phyloP scores from a whole-genome alignment of 495 filamentous ascomycete species.

The Neurospora hispaniola region DNA sequence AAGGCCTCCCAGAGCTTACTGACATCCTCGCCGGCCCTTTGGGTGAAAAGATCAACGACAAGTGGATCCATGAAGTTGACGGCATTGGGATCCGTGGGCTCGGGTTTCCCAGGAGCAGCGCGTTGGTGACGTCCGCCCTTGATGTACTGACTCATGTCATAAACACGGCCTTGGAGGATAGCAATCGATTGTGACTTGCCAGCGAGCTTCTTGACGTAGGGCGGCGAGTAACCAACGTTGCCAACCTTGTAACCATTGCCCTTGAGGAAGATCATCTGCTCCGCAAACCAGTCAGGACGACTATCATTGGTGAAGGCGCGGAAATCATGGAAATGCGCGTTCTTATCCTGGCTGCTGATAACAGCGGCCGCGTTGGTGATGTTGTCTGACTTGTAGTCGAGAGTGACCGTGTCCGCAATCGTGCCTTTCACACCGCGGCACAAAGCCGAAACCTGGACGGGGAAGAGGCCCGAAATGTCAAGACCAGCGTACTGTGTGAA shows the following conservation, averaged over 20 bases:
- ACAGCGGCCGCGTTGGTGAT: constrained; percentile 51
- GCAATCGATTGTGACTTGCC: constrained; percentile 55
- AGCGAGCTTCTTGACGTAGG: constrained; percentile 65
- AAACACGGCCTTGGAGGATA: constrained; percentile 71
- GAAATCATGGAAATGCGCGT: constrained; percentile 87
- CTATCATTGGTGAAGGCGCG: constrained; percentile 69
- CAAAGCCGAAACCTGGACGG: constrained; percentile 85
- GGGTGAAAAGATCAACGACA: constrained; percentile 68
- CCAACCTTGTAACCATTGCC: constrained; percentile 69
- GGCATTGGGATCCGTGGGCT: constrained; percentile 40
- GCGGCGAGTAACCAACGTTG: constrained; percentile 69
- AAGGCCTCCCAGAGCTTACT: constrained; percentile 73
- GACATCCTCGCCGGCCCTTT: constrained; percentile 66
- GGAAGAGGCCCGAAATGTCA: constrained; percentile 83
- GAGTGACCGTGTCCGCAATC: constrained; percentile 56
- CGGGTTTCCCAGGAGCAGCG: constrained; percentile 36
- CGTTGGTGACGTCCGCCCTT: constrained; percentile 59
- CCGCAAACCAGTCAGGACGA: constrained; percentile 81
- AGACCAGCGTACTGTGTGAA: constrained; percentile 72
- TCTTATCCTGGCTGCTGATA: constrained; percentile 57
- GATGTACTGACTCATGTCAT: constrained; percentile 83
- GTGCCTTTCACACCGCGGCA: constrained; percentile 64
- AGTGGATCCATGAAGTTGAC: constrained; percentile 72
- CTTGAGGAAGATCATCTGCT: constrained; percentile 69
- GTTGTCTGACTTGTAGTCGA: constrained; percentile 76